Evolutionary conservation across 78 protist genomes (phyloP), one percentile per base, ranked within the genome.

Genomic region (Planoprotostelium fungivorum): DNA sequence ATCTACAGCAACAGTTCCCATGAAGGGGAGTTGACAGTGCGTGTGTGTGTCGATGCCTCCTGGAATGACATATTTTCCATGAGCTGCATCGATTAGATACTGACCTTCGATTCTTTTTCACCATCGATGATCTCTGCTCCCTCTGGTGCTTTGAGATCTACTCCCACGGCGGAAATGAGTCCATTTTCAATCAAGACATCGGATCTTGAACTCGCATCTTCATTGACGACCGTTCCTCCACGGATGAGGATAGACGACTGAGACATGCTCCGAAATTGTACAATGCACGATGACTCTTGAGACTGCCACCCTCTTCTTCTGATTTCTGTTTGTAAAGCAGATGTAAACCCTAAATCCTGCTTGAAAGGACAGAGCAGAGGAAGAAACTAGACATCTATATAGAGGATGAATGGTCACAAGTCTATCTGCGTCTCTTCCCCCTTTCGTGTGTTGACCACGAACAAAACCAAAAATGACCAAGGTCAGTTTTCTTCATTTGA

Each of bases 1-100:
- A 88, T 97, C 98, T n/a, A 93, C 96, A 25, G 97, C 87, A 38
- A 90, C 93, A 0, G 98, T 97, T 35, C 97, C 97, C 97, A 97
- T 95, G 89, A 97, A 97, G 37, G 98, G 98, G 39, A 97, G 90
- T 90, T 96, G 96, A 35, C 88, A 90, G 51, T 97, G 98, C 28
- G 96, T 94, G 90, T 97, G 98, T 28, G 98, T 51, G 89, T 97
- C 98, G 84, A 97, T 96, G 83, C 98, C 98, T 38, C 98, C 98
- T 28, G 98, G 96, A 0, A 91, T 36, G 9, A 94, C 94, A 35
- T 90, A 38, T 37, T 83, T 88, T 63, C 51, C 91, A 63, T 84
- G 88, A 34, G 93, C 90, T 88, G 91, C 90, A 31, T 88, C 84
- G 87, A 90, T 0, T 10, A 37, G 36, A 10, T 84, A 9, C 1